These are phyloP conservation scores for Allomyces macrogynus DNA, from an alignment of 192 early-diverging fungal species.

Conservation along the genomic window DNA sequence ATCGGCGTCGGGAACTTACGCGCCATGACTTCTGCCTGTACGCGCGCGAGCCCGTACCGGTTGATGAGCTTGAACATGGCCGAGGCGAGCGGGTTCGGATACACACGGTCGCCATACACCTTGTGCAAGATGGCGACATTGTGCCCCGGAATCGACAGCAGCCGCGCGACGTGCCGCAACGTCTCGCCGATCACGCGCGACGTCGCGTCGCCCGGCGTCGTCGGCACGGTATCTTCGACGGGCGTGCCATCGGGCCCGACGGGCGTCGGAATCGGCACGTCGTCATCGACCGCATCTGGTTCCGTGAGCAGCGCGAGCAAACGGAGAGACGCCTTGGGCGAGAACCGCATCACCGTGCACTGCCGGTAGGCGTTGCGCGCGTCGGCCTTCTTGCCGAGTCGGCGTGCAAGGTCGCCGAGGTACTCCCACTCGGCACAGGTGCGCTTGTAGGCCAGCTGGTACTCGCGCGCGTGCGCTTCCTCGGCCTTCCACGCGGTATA, in stretches of 20 bases:
- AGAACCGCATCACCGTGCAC: slow-evolving; percentile 77
- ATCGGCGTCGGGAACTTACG: slow-evolving; percentile 66
- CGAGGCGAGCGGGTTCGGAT: slow-evolving; percentile 68
- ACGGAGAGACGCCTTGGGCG: slow-evolving; percentile 69
- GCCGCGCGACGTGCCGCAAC: slow-evolving; percentile 40
- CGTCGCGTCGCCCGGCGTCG: no score
- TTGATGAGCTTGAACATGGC: slow-evolving; percentile 69
- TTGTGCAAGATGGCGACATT: background rate
- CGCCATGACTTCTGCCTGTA: slow-evolving; percentile 71
- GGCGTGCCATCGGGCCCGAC: slow-evolving; percentile 36
- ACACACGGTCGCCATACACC: slow-evolving; percentile 20
- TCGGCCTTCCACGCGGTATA: slow-evolving; percentile 87
- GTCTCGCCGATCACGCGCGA: slow-evolving; percentile 14
- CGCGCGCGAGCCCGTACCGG: slow-evolving; percentile 74
- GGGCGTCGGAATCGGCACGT: slow-evolving; percentile 61
- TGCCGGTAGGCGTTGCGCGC: slow-evolving; percentile 79
- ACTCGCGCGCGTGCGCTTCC: slow-evolving; percentile 45
- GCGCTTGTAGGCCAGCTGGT: slow-evolving; percentile 66
- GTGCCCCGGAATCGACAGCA: slow-evolving; percentile 1
- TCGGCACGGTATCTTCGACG: no score
- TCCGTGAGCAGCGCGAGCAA: slow-evolving; percentile 56
- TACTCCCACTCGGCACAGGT: slow-evolving; percentile 97
- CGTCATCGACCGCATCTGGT: slow-evolving; percentile 57
- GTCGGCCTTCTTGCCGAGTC: slow-evolving; percentile 72
- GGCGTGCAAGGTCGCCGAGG: slow-evolving; percentile 74